phyloP scores from a whole-genome alignment of 163 green algal species.

The Scenedesmus sp. region DNA sequence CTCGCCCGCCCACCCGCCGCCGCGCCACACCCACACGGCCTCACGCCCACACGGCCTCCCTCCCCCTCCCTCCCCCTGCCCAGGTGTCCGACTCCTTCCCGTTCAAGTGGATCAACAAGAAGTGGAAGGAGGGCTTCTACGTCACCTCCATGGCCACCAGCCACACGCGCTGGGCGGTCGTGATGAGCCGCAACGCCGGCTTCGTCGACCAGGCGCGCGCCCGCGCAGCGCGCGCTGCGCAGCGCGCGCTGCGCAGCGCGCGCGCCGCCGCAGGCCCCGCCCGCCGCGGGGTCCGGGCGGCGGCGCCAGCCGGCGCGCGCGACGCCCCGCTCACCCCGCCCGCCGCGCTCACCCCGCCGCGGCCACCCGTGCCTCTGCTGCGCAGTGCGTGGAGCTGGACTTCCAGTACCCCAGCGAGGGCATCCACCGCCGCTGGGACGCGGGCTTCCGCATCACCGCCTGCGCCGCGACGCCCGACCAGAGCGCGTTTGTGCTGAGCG shows the following conservation, averaged over 20 bases:
- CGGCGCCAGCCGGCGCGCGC: too few species aligned
- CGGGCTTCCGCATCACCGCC: slow-evolving; percentile 95
- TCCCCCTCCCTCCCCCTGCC: too few species aligned
- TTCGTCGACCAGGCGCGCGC: slow-evolving; percentile 88
- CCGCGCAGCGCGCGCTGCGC: background rate
- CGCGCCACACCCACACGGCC: background rate
- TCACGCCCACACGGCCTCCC: background rate
- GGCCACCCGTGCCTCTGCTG: too few species aligned
- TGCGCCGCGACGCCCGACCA: slow-evolving; percentile 98
- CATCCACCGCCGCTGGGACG: slow-evolving; percentile 95
- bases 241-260: too few species aligned
- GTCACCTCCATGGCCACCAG: slow-evolving; percentile 97
- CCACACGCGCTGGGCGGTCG: slow-evolving; percentile 95
- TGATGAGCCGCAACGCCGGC: slow-evolving; percentile 97
- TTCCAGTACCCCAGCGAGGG: slow-evolving; percentile 99
- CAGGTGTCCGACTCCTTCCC: slow-evolving; percentile 95
- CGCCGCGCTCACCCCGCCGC: too few species aligned
- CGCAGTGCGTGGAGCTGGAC: slow-evolving; percentile 98
- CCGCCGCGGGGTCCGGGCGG: too few species aligned
- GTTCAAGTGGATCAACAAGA: slow-evolving; percentile 99
- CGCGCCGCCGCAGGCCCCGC: too few species aligned
- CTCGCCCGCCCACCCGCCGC: too few species aligned
- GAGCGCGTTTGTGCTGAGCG: slow-evolving; percentile 93
- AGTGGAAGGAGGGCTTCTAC: slow-evolving; percentile 99
- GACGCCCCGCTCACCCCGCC: too few species aligned